Conservation (phyloP, 805 yeast species). For the Barnettozyma pratensis region DNA sequence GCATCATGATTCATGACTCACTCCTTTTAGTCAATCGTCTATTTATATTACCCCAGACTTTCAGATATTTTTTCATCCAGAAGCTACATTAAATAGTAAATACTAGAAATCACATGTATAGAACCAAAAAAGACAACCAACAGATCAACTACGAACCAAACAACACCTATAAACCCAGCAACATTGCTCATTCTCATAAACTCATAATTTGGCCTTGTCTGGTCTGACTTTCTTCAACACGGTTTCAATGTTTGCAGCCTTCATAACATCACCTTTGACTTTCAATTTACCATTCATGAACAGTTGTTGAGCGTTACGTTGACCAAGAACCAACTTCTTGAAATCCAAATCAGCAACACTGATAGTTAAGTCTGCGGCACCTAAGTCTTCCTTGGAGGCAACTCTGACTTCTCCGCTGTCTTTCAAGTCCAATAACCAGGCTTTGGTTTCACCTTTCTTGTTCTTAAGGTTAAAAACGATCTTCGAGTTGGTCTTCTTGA, state of each 20-base stretch:
- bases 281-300: conserved; percentile 82
- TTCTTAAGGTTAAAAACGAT: conserved; percentile 65
- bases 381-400: conserved; percentile 41
- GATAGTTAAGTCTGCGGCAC: conserved; percentile 57
- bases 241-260: conserved; percentile 72
- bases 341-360: conserved; percentile 64
- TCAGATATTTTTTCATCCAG: too few species aligned
- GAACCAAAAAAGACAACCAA: background rate
- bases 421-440: conserved; percentile 69
- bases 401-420: conserved; percentile 40
- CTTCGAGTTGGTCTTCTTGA: conserved; percentile 46
- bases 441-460: conserved; percentile 45
- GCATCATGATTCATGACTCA: too few species aligned
- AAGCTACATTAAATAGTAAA: too few species aligned
- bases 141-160: background rate
- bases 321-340: conserved; percentile 66
- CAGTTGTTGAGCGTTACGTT: conserved; percentile 79
- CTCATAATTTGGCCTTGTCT: conserved; percentile 39
- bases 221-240: conserved; percentile 53
- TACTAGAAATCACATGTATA: too few species aligned
- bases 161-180: background rate
- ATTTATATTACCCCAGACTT: too few species aligned
- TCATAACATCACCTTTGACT: conserved; percentile 87
- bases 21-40: too few species aligned
- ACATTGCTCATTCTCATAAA: background rate